Evolutionary conservation across 78 protist species (phyloP), one percentile per base, ranked within the genome.

Genomic region (Dictyostelium capitatum): DNA sequence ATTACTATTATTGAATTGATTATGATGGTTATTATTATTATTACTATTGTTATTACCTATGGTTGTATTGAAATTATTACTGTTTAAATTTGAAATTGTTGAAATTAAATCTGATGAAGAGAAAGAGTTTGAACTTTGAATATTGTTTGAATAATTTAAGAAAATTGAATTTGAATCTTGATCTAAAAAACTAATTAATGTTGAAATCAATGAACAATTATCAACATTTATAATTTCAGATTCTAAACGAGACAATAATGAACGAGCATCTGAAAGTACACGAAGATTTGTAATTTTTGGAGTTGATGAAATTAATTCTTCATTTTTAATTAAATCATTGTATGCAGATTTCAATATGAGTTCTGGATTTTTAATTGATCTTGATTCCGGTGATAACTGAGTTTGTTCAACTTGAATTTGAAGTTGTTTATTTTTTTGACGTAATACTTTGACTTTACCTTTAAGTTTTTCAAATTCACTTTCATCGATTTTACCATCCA

Each of bases 291-390:
- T 54, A 17, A 87, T 65, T 50, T 56, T 74, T 59, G 93, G 93
- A 28, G 84, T 87, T 23, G 78, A 23, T 6, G 64, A 62, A 1
- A 87, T 32, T 17, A 87, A n/a, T 54, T 87, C 84, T 51, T 87
- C 93, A 30, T 87, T 87, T 78, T n/a, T 64, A 15, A 87, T 64
- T 47, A 87, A 14, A 30, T 87, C 93, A 15, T 87, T 77, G 56
- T 75, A 87, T 0, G 93, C 93, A 1, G 93, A 70, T 77, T 77
- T 87, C 14, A 87, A 23, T 1, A 87, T 64, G 1, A 62, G 4
- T 25, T 57, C 83, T 0, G 93, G 84, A 9, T 87, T 62, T 54
- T 79, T 79, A 6, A 56, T 30, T 17, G 46, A 7, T 32, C 67
- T 12, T 48, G 93, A n/a, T 19, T 62, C 73, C 0, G 87, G 51